Conservation (phyloP, 441 rosid species). For the Metrosideros polymorpha region DNA sequence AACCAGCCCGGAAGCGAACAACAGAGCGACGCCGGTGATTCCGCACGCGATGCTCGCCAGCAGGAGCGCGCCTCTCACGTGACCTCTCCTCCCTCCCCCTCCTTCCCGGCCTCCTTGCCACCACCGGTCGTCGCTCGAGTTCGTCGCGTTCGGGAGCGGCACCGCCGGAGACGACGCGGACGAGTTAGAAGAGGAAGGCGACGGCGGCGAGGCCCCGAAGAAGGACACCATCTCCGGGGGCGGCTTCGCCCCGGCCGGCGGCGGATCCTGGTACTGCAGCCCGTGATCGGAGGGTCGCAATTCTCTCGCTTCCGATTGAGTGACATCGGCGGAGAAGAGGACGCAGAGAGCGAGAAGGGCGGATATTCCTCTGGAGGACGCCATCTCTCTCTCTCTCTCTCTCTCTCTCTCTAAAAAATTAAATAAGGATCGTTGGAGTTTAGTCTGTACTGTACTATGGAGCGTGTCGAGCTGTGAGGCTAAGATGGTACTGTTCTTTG, state of each 20-base stretch:
- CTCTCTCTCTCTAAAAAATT: background rate
- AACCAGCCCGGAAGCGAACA: conserved; percentile 33
- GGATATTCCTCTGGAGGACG: background rate
- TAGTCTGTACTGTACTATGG: background rate
- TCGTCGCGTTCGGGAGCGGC: conserved; percentile 32
- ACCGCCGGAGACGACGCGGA: background rate
- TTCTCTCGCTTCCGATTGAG: conserved; percentile 23
- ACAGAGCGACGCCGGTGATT: conserved; percentile 39
- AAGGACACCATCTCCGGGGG: conserved; percentile 46
- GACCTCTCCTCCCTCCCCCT: conserved; percentile 13
- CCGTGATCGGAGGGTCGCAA: conserved; percentile 84
- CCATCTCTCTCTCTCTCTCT: background rate
- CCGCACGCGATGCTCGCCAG: conserved; percentile 54
- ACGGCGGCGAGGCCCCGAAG: conserved; percentile 35
- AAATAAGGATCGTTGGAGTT: background rate
- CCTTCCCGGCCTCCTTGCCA: conserved; percentile 13
- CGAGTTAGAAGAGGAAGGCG: conserved; percentile 1
- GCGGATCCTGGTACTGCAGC: conserved; percentile 33
- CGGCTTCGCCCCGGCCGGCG: conserved; percentile 16
- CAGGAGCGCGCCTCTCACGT: conserved; percentile 45
- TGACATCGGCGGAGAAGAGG: conserved; percentile 1
- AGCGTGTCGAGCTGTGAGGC: background rate
- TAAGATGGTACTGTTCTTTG: background rate
- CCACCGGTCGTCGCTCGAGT: conserved; percentile 20
- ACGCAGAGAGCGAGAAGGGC: background rate